Percentiles rank a stretch among this genome's conserved stretches.
phyloP scores from a whole-genome alignment of 2,329 filamentous ascomycete genomes.

The Hymenoscyphus repandus region DNA sequence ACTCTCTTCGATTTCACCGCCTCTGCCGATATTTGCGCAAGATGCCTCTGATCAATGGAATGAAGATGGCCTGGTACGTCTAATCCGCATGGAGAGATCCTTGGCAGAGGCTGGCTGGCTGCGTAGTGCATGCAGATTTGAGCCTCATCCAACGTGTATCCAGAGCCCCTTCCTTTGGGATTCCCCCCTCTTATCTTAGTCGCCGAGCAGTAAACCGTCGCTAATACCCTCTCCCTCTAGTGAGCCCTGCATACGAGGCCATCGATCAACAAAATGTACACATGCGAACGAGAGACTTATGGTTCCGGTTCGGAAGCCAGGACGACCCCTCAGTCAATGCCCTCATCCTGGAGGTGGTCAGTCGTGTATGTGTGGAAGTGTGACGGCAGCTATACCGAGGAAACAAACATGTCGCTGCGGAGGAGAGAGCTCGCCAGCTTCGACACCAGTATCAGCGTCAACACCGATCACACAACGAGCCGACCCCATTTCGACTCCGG shows the following conservation, averaged over 20 bases:
- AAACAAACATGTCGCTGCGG: constrained; percentile 53
- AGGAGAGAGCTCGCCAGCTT: constrained; percentile 21
- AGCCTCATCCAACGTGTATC: constrained; percentile 12
- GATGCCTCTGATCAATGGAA: constrained; percentile 65
- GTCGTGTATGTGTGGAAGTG: constrained; percentile 53
- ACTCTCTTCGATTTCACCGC: constrained; percentile 9
- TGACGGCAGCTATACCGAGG: constrained; percentile 60
- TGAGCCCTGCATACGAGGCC: constrained; percentile 69
- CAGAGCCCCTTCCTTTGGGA: not conserved
- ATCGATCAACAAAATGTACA: constrained; percentile 70
- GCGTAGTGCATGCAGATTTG: constrained; percentile 3
- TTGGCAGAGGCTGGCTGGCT: constrained; percentile 9
- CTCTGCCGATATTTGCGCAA: constrained; percentile 20
- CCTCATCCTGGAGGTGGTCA: constrained; percentile 47
- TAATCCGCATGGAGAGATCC: constrained; percentile 4
- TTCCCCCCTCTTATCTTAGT: not conserved
- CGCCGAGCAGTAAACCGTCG: not conserved
- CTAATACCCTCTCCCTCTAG: constrained; percentile 36
- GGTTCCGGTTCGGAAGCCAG: constrained; percentile 67
- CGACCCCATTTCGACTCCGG: constrained; percentile 16
- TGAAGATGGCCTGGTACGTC: constrained; percentile 69
- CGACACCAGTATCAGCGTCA: constrained; percentile 5
- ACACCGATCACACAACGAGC: constrained; percentile 2
- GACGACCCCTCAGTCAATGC: constrained; percentile 63
- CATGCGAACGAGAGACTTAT: constrained; percentile 63